phyloP scores from a whole-genome alignment of 306 rosid genomes.

The Begonia peltatifolia region DNA sequence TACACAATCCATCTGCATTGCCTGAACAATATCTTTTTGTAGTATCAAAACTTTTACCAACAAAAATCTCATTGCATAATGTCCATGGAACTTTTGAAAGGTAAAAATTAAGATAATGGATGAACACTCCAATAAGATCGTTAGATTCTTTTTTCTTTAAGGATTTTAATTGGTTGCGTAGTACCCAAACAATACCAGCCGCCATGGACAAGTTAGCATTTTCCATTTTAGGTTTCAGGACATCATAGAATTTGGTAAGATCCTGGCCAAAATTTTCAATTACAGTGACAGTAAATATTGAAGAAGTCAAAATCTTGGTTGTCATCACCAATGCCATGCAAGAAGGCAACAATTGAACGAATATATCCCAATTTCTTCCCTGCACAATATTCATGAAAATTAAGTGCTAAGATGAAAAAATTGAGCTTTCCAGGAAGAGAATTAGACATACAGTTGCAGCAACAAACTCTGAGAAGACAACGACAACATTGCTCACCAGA shows the following conservation, averaged over 20 bases:
- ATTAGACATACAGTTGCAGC: constrained; percentile 14
- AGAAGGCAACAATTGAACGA: constrained; percentile 29
- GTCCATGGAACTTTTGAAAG: constrained; percentile 48
- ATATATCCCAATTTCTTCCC: constrained; percentile 24
- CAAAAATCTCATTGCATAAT: constrained; percentile 25
- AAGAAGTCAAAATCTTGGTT: constrained; percentile 13
- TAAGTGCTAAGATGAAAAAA: not conserved
- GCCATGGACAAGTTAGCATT: constrained; percentile 43
- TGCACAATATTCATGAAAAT: constrained; percentile 9
- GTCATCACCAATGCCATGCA: constrained; percentile 30
- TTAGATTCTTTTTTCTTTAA: constrained; percentile 39
- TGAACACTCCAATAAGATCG: constrained; percentile 26
- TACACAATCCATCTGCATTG: constrained; percentile 9
- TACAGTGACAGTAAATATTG: constrained; percentile 10
- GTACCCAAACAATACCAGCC: constrained; percentile 34
- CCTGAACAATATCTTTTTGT: constrained; percentile 7
- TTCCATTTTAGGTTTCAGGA: constrained; percentile 22
- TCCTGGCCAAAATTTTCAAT: constrained; percentile 14
- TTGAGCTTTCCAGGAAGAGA: not conserved
- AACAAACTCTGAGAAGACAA: constrained; percentile 13
- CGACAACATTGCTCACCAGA: constrained; percentile 23
- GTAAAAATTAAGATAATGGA: constrained; percentile 37
- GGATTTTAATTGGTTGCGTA: constrained; percentile 41
- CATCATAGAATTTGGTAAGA: constrained; percentile 18
- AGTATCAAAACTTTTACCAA: constrained; percentile 8